Percentiles rank a stretch among this genome's conserved stretches.
Conservation (phyloP, 139 green algal species). For the Chlamydomonas sp. region DNA sequence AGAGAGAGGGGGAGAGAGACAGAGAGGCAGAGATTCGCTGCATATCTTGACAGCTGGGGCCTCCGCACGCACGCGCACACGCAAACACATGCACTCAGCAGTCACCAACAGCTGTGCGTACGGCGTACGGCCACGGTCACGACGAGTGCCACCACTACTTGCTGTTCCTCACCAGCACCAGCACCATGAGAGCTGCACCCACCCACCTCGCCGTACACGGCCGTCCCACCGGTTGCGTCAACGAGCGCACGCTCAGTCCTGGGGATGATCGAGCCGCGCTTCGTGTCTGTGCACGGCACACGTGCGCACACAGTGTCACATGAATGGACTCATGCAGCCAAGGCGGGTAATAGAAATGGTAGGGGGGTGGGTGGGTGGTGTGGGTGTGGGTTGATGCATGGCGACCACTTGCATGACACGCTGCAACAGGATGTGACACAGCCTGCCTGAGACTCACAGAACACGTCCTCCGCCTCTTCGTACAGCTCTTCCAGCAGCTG, state of each 20-base stretch:
- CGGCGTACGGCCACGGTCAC: too few species aligned
- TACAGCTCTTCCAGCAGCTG: constrained; percentile 20
- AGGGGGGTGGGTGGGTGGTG: neutral
- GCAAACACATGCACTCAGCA: too few species aligned
- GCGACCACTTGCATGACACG: neutral
- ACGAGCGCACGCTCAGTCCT: constrained; percentile 19
- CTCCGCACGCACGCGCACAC: too few species aligned
- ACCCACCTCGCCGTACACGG: constrained; percentile 37
- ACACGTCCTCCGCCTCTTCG: constrained; percentile 18
- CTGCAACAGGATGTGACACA: neutral
- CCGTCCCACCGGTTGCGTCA: constrained; percentile 27
- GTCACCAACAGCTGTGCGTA: too few species aligned
- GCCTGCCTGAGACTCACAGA: constrained; percentile 12
- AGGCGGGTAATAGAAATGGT: neutral
- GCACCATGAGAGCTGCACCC: too few species aligned
- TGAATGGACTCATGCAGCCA: neutral
- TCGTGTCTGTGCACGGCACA: neutral
- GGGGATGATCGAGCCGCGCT: constrained; percentile 14
- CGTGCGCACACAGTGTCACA: neutral
- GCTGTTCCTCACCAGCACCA: too few species aligned
- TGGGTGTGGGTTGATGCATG: neutral
- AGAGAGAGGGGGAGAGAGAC: too few species aligned
- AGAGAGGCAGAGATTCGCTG: too few species aligned
- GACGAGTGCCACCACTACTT: too few species aligned
- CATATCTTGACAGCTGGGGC: too few species aligned